Conservation (phyloP, 2,329 filamentous ascomycete genomes). For the Fusarium drepaniforme region DNA sequence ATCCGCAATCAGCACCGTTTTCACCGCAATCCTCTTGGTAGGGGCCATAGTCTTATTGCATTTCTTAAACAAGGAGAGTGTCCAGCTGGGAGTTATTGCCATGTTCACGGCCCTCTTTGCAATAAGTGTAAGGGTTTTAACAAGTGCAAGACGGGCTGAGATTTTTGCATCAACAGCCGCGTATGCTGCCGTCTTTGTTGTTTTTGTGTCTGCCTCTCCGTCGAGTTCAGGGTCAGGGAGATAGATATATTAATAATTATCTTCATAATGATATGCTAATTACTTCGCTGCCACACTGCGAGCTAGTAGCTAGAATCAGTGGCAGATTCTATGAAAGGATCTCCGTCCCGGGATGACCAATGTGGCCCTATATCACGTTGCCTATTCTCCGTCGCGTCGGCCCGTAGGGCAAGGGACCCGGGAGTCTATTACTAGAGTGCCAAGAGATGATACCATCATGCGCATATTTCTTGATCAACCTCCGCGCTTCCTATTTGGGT, state of each 20-base stretch:
- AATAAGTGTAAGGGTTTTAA: neutral
- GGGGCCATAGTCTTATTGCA: neutral
- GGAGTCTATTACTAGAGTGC: neutral
- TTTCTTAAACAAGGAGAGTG: neutral
- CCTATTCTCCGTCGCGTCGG: neutral
- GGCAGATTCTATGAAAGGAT: too few species aligned
- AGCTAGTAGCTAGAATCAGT: too few species aligned
- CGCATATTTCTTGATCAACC: neutral
- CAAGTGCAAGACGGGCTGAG: neutral
- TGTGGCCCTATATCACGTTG: neutral
- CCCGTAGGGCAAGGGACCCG: neutral
- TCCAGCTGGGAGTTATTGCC: neutral
- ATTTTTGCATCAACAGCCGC: neutral
- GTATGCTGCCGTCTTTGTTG: neutral
- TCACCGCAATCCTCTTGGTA: neutral
- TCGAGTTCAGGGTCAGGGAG: neutral
- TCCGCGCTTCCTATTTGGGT: neutral
- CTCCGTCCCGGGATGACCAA: neutral
- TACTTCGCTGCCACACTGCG: too few species aligned
- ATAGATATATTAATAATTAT: too few species aligned
- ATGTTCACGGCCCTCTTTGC: neutral
- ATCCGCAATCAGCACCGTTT: neutral
- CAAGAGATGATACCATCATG: neutral
- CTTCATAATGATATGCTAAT: too few species aligned
- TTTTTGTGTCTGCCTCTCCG: neutral